Evolutionary conservation across 2,329 filamentous ascomycete species (phyloP), one percentile per base, ranked within the genome.

Genomic region (Cladosporium sp.): DNA sequence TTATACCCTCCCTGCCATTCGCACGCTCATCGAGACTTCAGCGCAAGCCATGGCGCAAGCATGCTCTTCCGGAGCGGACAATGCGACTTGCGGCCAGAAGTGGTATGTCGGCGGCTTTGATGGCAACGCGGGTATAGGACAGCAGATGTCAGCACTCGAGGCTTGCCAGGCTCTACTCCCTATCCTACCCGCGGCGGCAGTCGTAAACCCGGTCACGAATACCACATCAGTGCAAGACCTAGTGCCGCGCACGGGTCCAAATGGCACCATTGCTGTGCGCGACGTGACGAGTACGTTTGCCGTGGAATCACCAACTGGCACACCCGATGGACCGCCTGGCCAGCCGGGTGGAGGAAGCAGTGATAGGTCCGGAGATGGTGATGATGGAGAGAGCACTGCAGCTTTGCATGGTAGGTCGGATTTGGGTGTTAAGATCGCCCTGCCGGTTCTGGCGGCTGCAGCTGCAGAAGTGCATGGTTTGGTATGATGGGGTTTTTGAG

Each of bases 51-150:
- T 71, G 4, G 72, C 71, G 7, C 61, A 64, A 53, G 63, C 70
- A 4, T 76, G 74, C 62, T 67, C 69, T 3, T 70, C 72, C 15
- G 67, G 67, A 16, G 50, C 55, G 22, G 64, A 70, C 55, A 67
- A 64, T n/a, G 59, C 56, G 7, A 67, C 68, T 1, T 76, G 73
- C 53, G 72, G 73, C 9, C 65, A 65, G 41, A 70, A 70, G 50
- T 76, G 73, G 73, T 74, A 71, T 53, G 62, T 64, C 5, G 69
- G 65, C 9, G 61, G 57, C 36, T 74, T 61, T 55, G 72, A 76
- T 50, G 70, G 70, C 29, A 64, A 53, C 3, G 61, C 57, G 39
- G 72, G 72, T 20, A 62, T 72, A 6, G 72, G 72, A 6, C 69
- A 76, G 54, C 67, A 75, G 57, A 58, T 75, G 30, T 65, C 64